Base-by-base conservation (phyloP, 2,329 filamentous ascomycete genomes). In the Penicillium sp. region DNA sequence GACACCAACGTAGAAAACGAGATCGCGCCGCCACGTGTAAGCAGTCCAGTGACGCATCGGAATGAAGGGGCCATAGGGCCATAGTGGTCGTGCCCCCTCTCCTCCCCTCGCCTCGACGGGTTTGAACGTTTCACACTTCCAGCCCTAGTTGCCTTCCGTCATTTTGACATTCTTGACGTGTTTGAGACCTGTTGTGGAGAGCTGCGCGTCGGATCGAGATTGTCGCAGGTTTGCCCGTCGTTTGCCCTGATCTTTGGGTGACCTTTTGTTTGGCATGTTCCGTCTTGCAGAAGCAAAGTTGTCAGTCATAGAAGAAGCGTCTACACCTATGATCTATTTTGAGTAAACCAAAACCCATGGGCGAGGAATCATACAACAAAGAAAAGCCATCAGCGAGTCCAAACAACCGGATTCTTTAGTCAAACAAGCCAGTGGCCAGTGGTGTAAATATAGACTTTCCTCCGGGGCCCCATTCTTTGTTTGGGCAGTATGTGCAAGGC, bases 21-120 rank as follows among this genome's bases (percentile, higher is more conserved):
- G 27, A 35, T 49, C 41, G 40, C 53, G 24, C 35, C 40, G 52
- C 60, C 60, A 65, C 59, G 59, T 63, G 61, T 39, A 11, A 22
- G 18, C 31, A n/a, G 43, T 27, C 27, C 14, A 37, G 37, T 56
- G 54, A 50, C 46, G 50, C n/a, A n/a, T 65, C 61, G 59, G 62
- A 65, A 65, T 65, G 62, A 56, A 63, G 60, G 55, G 53, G 19
- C 14, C 14, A 24, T 31, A 41, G 55, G 53, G 19, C 14, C 14
- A 24, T 31, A 41, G 40, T 31, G 27, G 24, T 41, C 40, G 19
- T 31, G 16, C 43, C 43, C 41, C 27, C 6, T 31, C 27, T 31
- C 7, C 24, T 47, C 43, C 24, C 22, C 40, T 13, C 6, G 24
- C 16, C 27, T 18, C 10, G 44, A 35, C 44, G 27, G 27, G 22